Percentiles rank a stretch among this genome's conserved stretches.
These are phyloP conservation scores for Epipyxis sp. DNA, from an alignment of 108 stramenopile genomes.

Conservation along the genomic window DNA sequence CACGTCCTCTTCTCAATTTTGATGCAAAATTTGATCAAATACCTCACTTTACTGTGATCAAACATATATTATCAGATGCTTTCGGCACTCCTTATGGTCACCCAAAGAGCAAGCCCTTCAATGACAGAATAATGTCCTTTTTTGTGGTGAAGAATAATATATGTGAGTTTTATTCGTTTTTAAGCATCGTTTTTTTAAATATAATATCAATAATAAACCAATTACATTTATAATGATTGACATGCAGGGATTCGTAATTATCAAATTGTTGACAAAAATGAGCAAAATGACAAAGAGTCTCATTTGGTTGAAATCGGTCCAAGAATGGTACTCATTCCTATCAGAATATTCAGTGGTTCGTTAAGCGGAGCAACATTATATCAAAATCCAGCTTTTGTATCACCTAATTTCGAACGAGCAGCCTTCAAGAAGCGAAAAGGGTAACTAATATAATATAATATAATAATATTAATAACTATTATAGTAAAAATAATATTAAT, in stretches of 20 bases:
- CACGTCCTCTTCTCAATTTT: conserved; percentile 90
- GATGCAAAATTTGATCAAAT: conserved; percentile 70
- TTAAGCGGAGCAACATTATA: conserved; percentile 96
- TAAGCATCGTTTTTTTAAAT: no score
- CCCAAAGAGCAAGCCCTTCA: conserved; percentile 97
- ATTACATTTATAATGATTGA: neutral
- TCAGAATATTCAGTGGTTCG: conserved; percentile 90
- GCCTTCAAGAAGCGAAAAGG: conserved; percentile 71
- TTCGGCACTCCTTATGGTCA: conserved; percentile 95
- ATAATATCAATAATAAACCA: neutral
- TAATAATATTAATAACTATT: neutral
- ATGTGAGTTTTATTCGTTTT: conserved; percentile 3
- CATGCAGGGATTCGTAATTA: conserved; percentile 83
- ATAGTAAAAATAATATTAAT: neutral
- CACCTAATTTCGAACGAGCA: conserved; percentile 80
- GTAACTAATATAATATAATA: neutral
- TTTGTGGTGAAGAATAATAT: conserved; percentile 32
- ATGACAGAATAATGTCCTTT: conserved; percentile 79
- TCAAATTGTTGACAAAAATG: conserved; percentile 77
- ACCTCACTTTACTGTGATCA: conserved; percentile 72
- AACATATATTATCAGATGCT: conserved; percentile 85
- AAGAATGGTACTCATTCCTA: conserved; percentile 91
- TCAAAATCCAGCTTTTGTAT: conserved; percentile 81
- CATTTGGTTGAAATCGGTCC: conserved; percentile 98
- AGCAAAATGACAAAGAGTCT: conserved; percentile 66